These are phyloP conservation scores for Cephaloascus fragrans DNA, from an alignment of 805 yeast genomes.

Conservation along the genomic window DNA sequence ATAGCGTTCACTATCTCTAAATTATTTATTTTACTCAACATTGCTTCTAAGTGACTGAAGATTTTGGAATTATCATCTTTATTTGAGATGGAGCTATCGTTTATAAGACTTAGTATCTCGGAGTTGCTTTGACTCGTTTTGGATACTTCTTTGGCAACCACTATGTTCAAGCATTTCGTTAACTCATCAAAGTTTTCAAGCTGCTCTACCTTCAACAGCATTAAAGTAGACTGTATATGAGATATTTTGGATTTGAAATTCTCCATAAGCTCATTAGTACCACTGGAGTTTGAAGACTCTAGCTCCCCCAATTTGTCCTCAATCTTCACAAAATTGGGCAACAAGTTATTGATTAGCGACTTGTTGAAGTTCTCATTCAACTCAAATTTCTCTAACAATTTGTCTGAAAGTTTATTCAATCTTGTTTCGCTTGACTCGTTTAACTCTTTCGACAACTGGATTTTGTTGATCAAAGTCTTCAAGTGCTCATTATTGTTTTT, in stretches of 20 bases:
- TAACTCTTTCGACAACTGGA: slow-evolving; percentile 12
- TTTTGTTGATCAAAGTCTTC: slow-evolving; percentile 12
- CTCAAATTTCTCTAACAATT: slow-evolving; percentile 1
- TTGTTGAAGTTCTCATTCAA: background rate
- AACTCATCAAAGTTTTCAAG: background rate
- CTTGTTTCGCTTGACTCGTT: slow-evolving; percentile 8
- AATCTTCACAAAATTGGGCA: background rate
- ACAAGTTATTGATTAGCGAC: background rate
- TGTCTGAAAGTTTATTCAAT: slow-evolving; percentile 1
- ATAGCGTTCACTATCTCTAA: background rate
- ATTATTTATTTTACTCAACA: background rate
- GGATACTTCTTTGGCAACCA: no score
- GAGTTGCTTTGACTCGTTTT: background rate
- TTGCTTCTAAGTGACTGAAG: background rate
- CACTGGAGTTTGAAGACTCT: background rate
- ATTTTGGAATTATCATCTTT: background rate
- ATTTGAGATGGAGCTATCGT: background rate
- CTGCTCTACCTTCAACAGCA: background rate
- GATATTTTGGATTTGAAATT: no score
- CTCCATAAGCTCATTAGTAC: background rate
- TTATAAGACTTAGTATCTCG: background rate
- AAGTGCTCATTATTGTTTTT: slow-evolving; percentile 14
- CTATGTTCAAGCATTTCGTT: background rate
- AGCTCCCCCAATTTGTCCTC: background rate
- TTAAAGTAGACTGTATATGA: background rate